Evolutionary conservation across 371 early-diverging fungal genomes (phyloP), one percentile per base, ranked within the genome.

Genomic region (Circinella minor): DNA sequence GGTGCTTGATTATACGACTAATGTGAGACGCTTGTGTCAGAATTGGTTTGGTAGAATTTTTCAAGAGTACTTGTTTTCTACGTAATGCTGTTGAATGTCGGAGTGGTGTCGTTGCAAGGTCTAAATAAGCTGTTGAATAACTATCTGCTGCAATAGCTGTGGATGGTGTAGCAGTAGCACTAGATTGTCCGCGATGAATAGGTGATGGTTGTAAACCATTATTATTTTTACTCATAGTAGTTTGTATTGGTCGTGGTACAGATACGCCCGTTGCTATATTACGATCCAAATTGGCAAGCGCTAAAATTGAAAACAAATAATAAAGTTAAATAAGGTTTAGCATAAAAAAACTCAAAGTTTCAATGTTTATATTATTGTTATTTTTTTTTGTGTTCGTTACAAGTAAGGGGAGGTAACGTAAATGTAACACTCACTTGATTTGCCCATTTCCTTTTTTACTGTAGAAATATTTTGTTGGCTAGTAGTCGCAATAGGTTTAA

Each of bases 81-180:
- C 71, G 60, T 39, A 66, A 73, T 17, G 64, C 68, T 27, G 55
- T 63, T 5, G 67, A 36, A 7, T 71, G 72, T 20, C 71, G 69
- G 27, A 71, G 46, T 8, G 81, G 74, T 14, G 78, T 71, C 54
- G 74, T 69, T 36, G 82, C 82, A 0, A 82, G 60, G 65, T 82
- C 82, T 18, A 82, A 61, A 55, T 82, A 82, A 1, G 82, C 82
- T 0, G 80, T 78, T 8, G 82, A 73, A 20, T 37, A 43, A 37
- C 20, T 48, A 6, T 70, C 70, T 18, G 55, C 38, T 8, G 54
- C 36, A 43, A 6, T 11, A 43, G 9, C 43, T 27, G 27, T 27
- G 27, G 27, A 27, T 27, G 27, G 27, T 34, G 67, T 36, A 34
- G 47, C 14, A n/a, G 37, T 34, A 5, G 54, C 54, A 51, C 34